Base-by-base conservation (phyloP, 257 asterid species). In the Voacanga thouarsii region DNA sequence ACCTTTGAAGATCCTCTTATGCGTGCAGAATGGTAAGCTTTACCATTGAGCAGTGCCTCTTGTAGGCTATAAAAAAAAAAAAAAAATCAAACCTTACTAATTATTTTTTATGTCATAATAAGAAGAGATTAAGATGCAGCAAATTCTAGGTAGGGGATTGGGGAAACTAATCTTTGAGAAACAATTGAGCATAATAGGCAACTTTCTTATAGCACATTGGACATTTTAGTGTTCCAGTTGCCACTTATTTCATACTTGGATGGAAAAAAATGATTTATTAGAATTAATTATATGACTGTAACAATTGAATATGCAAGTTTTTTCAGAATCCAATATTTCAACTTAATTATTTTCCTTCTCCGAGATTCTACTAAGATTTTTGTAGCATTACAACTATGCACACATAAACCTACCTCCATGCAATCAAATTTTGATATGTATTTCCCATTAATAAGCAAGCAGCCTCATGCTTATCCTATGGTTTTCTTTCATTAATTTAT, bases 21-120 rank as follows among this genome's bases (percentile, higher is more conserved):
- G 96, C 81, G 90, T 73, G 97, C 97, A 47, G 89, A 84, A 4
- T 97, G 98, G 98, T 94, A 87, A 47, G 81, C 53, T 55, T 77
- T 39, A 60, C 60, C 60, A 12, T 12, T 2, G 1, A 50, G 56
- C 56, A 50, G 19, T 50, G 56, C 28, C 63, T 23, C 10, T 57
- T 57, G 26, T 57, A 57, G 63, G 63, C 28, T 57, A 57, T 28
- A 57, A 6, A 57, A 50, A 3, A n/a, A n/a, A n/a, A n/a, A n/a
- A n/a, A n/a, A n/a, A n/a, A n/a, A n/a, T n/a, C n/a, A n/a, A n/a
- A n/a, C n/a, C n/a, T n/a, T n/a, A n/a, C n/a, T n/a, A n/a, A n/a
- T n/a, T n/a, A n/a, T n/a, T n/a, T 7, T 50, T 50, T 50, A 28
- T 57, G 63, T 57, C 28, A 57, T 57, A 6, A 12, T 57, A 2